phyloP scores from a whole-genome alignment of 441 rosid genomes.

The Erysimum pusillum region DNA sequence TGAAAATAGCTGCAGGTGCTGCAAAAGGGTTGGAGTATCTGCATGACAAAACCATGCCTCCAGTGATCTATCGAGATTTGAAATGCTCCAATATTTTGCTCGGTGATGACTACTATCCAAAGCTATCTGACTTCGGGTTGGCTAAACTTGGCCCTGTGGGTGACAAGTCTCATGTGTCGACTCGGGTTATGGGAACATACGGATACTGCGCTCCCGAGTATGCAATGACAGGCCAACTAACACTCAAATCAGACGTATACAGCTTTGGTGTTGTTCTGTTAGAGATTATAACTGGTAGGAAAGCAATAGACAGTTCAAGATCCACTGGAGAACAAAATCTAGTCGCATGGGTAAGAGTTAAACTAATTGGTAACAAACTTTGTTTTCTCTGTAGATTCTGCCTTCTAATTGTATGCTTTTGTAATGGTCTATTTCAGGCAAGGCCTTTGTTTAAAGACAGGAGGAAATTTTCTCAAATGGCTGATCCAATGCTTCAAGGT shows the following conservation, averaged over 20 bases:
- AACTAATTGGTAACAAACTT: not conserved
- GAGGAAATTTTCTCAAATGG: slow-evolving; percentile 60
- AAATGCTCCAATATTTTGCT: slow-evolving; percentile 74
- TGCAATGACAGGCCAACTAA: slow-evolving; percentile 77
- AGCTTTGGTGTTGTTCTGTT: slow-evolving; percentile 74
- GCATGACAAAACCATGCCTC: slow-evolving; percentile 66
- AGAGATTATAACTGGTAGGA: slow-evolving; percentile 72
- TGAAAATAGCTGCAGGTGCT: slow-evolving; percentile 77
- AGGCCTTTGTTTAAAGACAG: slow-evolving; percentile 69
- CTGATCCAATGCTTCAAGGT: slow-evolving; percentile 67
- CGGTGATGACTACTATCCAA: slow-evolving; percentile 59
- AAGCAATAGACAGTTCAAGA: slow-evolving; percentile 63
- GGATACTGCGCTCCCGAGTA: slow-evolving; percentile 79
- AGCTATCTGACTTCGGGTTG: slow-evolving; percentile 75
- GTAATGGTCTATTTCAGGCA: slow-evolving; percentile 53
- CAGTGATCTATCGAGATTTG: slow-evolving; percentile 68
- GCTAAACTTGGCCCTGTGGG: slow-evolving; percentile 78
- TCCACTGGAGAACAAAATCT: slow-evolving; percentile 62
- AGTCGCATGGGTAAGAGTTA: slow-evolving; percentile 67
- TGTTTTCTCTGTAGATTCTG: not conserved
- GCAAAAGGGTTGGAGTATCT: slow-evolving; percentile 69
- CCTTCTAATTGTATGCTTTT: slow-evolving; percentile 4
- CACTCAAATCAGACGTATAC: slow-evolving; percentile 70
- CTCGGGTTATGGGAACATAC: slow-evolving; percentile 77
- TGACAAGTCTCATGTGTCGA: slow-evolving; percentile 69